Evolutionary conservation across 768 basidiomycete species (phyloP).

Genomic region (Boletellus emodensis): DNA sequence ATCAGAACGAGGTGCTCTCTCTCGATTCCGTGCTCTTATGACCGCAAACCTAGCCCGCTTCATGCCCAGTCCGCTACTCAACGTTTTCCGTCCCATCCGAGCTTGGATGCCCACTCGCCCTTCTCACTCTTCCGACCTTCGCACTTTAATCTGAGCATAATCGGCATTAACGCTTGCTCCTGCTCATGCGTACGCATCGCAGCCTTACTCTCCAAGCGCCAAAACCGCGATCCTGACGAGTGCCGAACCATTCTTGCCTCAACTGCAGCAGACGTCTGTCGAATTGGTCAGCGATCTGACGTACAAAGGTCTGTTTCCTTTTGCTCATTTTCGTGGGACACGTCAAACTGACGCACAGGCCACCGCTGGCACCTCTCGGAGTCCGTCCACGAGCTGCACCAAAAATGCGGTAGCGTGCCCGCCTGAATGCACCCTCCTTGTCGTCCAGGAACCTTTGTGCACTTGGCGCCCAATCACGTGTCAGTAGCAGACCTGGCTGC

Average conservation of each 20-base stretch:
- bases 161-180: conserved; percentile 74
- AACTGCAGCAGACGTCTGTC: no score
- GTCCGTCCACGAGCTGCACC: conserved; percentile 66
- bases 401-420: conserved; percentile 72
- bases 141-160: conserved; percentile 80
- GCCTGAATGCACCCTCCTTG: neutral
- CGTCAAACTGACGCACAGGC: no score
- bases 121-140: conserved; percentile 75
- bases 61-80: conserved; percentile 70
- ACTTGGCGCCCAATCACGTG: conserved; percentile 73
- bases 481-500: conserved; percentile 78
- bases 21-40: neutral
- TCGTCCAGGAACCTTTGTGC: conserved; percentile 55
- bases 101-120: conserved; percentile 59
- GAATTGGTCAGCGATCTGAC: no score
- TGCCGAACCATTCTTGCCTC: no score
- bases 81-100: conserved; percentile 77
- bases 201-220: no score
- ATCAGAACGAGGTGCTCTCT: conserved; percentile 62
- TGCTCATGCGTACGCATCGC: no score
- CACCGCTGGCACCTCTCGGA: conserved; percentile 79
- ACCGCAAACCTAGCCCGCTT: conserved; percentile 57
- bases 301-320: no score
- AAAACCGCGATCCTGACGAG: no score
- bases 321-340: no score